These are phyloP conservation scores for Pleurotus giganteus DNA, from an alignment of 768 basidiomycete genomes.

Conservation along the genomic window DNA sequence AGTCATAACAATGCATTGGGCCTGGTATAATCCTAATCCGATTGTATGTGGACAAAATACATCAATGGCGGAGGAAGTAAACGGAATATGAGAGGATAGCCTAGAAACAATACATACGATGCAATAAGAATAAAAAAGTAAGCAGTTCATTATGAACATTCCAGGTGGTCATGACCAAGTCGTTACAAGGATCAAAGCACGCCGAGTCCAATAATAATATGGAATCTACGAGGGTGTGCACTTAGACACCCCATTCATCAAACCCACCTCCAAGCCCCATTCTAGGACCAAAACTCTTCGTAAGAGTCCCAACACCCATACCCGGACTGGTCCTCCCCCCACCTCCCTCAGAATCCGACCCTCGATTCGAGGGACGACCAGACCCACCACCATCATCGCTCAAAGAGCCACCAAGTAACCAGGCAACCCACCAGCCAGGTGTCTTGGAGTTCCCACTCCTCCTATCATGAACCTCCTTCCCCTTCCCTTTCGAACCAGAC, in stretches of 20 bases:
- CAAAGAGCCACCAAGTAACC: conserved; percentile 17
- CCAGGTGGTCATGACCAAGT: conserved; percentile 1
- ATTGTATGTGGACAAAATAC: no score
- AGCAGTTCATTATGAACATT: neutral
- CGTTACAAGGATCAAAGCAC: conserved; percentile 4
- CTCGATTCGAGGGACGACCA: conserved; percentile 6
- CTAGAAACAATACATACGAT: neutral
- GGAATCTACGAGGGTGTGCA: neutral
- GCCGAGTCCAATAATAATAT: neutral
- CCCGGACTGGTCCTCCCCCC: conserved; percentile 14
- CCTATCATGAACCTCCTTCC: conserved; percentile 31
- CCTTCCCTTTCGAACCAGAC: conserved; percentile 27
- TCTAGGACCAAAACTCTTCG: conserved; percentile 45
- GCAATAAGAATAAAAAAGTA: neutral
- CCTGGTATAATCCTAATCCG: no score
- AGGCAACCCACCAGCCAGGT: conserved; percentile 26
- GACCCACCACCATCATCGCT: conserved; percentile 9
- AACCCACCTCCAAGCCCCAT: conserved; percentile 33
- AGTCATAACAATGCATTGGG: no score
- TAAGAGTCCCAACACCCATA: conserved; percentile 28
- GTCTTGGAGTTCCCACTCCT: conserved; percentile 15
- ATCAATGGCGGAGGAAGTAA: no score
- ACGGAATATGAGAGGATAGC: no score
- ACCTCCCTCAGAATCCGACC: conserved; percentile 10
- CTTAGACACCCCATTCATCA: conserved; percentile 60